phyloP scores from a whole-genome alignment of 164 flowering plant species.

The Vitis riparia region DNA sequence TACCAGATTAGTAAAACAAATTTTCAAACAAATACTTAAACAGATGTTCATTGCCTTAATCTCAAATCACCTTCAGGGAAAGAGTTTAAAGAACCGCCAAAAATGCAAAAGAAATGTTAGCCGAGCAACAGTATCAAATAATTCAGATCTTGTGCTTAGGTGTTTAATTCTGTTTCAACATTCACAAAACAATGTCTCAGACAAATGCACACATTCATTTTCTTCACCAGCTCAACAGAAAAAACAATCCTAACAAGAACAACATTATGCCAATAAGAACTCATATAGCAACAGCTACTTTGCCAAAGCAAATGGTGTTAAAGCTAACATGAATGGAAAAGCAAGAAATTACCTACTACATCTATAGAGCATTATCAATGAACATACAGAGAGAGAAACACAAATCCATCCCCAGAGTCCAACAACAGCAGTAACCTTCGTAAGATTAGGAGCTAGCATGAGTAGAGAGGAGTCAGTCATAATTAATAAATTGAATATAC shows the following conservation, averaged over 20 bases:
- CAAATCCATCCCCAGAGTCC: conserved; percentile 94
- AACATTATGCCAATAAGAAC: not conserved
- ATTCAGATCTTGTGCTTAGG: not conserved
- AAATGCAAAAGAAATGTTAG: not conserved
- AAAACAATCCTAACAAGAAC: not conserved
- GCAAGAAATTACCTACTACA: conserved; percentile 74
- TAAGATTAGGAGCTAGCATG: conserved; percentile 61
- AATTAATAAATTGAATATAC: not conserved
- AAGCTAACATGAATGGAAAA: not conserved
- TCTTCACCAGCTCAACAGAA: not conserved
- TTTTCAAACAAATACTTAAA: not conserved
- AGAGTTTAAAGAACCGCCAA: not conserved
- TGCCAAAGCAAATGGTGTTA: not conserved
- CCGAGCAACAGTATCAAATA: not conserved
- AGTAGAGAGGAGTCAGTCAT: conserved; percentile 13
- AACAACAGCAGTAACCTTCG: conserved; percentile 82
- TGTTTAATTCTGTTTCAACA: not conserved
- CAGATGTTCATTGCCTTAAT: not conserved
- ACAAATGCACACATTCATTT: conserved; percentile 1
- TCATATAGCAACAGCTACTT: not conserved
- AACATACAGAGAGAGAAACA: conserved; percentile 59
- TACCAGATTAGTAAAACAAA: no score
- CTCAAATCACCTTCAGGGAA: not conserved
- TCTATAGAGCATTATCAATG: conserved; percentile 72
- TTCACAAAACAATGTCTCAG: not conserved